These are phyloP conservation scores for Rhipidocladum racemiflorum DNA, from an alignment of 176 grass and related monocot species.

Conservation along the genomic window DNA sequence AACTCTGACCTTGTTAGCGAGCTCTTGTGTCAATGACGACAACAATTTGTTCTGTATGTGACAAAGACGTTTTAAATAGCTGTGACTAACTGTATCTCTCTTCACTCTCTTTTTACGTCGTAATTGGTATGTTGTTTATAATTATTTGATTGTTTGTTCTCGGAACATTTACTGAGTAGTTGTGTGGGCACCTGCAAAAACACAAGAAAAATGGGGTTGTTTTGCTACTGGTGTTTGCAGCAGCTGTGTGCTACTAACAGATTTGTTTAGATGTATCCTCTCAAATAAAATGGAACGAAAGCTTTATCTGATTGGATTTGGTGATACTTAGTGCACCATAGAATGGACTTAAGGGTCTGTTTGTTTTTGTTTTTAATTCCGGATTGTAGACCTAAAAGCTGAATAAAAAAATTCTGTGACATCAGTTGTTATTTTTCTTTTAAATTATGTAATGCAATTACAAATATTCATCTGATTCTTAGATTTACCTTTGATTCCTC, in stretches of 20 bases:
- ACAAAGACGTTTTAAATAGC: constrained; percentile 23
- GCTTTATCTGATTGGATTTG: not conserved
- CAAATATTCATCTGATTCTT: not conserved
- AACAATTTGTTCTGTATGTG: constrained; percentile 37
- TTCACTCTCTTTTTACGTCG: not conserved
- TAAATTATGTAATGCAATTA: not conserved
- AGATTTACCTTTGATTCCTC: too few species aligned
- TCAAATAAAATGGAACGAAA: not conserved
- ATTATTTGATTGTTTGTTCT: constrained; percentile 24
- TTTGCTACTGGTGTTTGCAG: not conserved
- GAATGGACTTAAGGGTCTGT: not conserved
- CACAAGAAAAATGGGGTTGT: not conserved
- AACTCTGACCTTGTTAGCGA: constrained; percentile 49
- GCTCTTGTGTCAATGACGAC: constrained; percentile 51
- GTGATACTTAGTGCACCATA: not conserved
- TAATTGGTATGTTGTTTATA: constrained; percentile 25
- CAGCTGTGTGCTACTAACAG: not conserved
- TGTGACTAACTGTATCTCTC: constrained; percentile 4
- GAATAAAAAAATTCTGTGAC: too few species aligned
- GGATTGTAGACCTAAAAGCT: too few species aligned
- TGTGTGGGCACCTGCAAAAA: constrained; percentile 2
- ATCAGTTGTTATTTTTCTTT: not conserved
- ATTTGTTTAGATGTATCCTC: not conserved
- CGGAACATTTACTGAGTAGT: not conserved
- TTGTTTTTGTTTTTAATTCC: too few species aligned